Evolutionary conservation across 2,329 filamentous ascomycete species (phyloP).

Genomic region (Aspergillus flavus): DNA sequence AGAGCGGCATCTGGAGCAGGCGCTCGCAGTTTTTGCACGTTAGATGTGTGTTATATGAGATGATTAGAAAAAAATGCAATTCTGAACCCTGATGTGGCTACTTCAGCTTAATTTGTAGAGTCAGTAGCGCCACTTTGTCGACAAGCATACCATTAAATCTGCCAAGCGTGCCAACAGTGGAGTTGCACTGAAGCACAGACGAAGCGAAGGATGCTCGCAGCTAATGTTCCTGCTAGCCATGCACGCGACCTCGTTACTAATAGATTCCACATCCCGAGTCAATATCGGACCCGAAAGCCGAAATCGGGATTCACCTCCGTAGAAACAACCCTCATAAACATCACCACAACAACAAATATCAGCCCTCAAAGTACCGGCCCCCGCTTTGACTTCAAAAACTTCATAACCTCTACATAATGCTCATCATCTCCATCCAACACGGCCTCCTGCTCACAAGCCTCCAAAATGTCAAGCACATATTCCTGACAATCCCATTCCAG

Average conservation of each 20-base stretch:
- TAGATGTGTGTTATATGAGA: no score
- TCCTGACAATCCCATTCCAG: conserved; percentile 29
- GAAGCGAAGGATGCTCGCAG: no score
- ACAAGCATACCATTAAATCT: no score
- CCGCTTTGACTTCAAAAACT: conserved; percentile 15
- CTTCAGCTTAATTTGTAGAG: no score
- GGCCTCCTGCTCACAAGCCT: conserved; percentile 19
- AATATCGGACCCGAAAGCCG: background rate
- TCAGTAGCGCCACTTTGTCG: no score
- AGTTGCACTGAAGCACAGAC: no score
- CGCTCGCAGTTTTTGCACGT: no score
- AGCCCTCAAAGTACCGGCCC: conserved; percentile 14
- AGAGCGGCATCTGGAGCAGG: no score
- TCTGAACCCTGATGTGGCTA: no score
- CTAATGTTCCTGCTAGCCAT: background rate
- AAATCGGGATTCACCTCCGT: background rate
- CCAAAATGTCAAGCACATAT: conserved; percentile 26
- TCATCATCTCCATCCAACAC: conserved; percentile 21
- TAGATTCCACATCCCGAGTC: no score
- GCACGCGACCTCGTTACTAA: background rate
- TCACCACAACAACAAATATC: background rate
- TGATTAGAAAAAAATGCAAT: no score
- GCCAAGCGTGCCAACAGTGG: no score
- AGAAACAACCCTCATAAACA: background rate
- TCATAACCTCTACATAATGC: conserved; percentile 20